Percentiles rank a stretch among this genome's conserved stretches.
Conservation (phyloP, 495 filamentous ascomycete species). For the Friedmanniomyces simplex region DNA sequence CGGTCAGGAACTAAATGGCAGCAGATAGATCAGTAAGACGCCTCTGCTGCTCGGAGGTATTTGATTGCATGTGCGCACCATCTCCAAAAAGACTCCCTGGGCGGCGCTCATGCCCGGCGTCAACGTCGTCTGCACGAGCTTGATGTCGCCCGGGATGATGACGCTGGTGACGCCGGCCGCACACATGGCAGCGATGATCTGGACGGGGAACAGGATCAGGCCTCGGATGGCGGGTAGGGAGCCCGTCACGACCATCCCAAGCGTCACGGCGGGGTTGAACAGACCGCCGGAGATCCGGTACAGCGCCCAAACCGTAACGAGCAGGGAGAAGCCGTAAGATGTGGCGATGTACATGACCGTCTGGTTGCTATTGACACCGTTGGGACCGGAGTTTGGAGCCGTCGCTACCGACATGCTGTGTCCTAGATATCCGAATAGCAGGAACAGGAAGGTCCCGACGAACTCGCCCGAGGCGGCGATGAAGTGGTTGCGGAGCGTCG, state of each 20-base stretch:
- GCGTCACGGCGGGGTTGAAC: conserved; percentile 51
- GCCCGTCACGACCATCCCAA: conserved; percentile 47
- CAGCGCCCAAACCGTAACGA: conserved; percentile 76
- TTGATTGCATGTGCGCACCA: conserved; percentile 31
- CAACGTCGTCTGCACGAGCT: conserved; percentile 43
- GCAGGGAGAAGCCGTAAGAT: conserved; percentile 62
- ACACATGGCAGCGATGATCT: conserved; percentile 47
- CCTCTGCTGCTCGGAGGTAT: too few relatives aligned
- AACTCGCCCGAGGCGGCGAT: conserved; percentile 60
- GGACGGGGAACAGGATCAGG: conserved; percentile 39
- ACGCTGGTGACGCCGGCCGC: conserved; percentile 48
- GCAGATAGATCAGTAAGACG: too few relatives aligned
- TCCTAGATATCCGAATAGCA: conserved; percentile 60
- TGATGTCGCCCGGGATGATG: conserved; percentile 48
- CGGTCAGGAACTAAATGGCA: conserved; percentile 48
- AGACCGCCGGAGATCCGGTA: conserved; percentile 66
- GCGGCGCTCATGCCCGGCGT: conserved; percentile 45
- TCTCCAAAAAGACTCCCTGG: conserved; percentile 66
- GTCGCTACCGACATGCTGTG: conserved; percentile 50
- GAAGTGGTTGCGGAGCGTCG: conserved; percentile 29
- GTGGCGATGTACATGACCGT: conserved; percentile 58
- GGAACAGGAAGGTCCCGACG: conserved; percentile 70
- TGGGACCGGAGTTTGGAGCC: conserved; percentile 45
- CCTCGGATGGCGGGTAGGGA: conserved; percentile 42
- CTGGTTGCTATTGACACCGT: conserved; percentile 18